phyloP scores from a whole-genome alignment of 2,329 filamentous ascomycete species.

The Penicillium janthinellum region DNA sequence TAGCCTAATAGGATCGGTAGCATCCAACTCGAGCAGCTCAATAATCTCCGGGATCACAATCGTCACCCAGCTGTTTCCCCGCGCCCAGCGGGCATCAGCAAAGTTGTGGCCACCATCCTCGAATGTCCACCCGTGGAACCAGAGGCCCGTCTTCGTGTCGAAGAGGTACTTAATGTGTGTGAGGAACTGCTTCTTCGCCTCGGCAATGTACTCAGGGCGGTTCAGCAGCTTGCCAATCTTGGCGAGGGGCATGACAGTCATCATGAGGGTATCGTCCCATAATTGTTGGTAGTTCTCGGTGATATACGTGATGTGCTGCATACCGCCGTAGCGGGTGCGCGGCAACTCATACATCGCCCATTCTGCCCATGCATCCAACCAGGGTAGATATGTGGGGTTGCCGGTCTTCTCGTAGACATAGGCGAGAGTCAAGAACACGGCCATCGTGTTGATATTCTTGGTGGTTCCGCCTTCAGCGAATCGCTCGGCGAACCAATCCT shows the following conservation, averaged over 20 bases:
- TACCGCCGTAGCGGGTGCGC: conserved; percentile 69
- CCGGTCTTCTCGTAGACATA: conserved; percentile 75
- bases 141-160: conserved; percentile 70
- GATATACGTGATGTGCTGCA: conserved; percentile 76
- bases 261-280: conserved; percentile 87
- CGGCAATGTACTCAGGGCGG: conserved; percentile 71
- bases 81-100: conserved; percentile 57
- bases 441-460: conserved; percentile 87
- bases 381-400: conserved; percentile 70
- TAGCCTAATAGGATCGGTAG: conserved; percentile 61
- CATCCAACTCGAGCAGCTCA: conserved; percentile 66
- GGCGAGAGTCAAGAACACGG: conserved; percentile 73
- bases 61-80: conserved; percentile 69
- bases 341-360: conserved; percentile 79
- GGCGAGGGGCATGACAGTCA: conserved; percentile 78
- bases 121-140: conserved; percentile 83
- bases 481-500: conserved; percentile 71
- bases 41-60: conserved; percentile 83
- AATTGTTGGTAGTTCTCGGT: conserved; percentile 72
- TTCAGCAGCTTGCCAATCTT: conserved; percentile 74
- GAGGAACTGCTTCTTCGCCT: conserved; percentile 76
- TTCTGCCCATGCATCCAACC: conserved; percentile 79
- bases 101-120: conserved; percentile 65
- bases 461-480: conserved; percentile 72
- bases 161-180: conserved; percentile 78